Evolutionary conservation across 179 eudicot genomes (phyloP), one percentile per base, ranked within the genome.

Genomic region (Gypsophila paniculata): DNA sequence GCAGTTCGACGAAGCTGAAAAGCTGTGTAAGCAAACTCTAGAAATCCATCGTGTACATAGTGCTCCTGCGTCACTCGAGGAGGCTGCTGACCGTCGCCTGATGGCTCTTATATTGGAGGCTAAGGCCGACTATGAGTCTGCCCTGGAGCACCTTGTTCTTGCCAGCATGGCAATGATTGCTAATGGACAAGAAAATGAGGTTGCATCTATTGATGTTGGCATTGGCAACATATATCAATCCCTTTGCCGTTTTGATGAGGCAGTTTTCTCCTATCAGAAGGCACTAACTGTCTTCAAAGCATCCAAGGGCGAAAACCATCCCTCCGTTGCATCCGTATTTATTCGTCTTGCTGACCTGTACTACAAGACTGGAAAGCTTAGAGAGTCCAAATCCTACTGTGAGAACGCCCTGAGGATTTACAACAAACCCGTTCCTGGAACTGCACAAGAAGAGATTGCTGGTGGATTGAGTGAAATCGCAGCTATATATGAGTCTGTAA

Each of bases 151-250:
- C 83, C 96, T 91, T 70, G 99, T 94, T 6, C 95, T 94, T 13
- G 92, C 99, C 72, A 90, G 96, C 86, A 94, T 94, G 96, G 96
- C 96, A 2, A 94, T 94, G 99, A 91, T 91, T 72, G 99, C 99
- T 76, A 89, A 91, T 69, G 97, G 91, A 52, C 97, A 91, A 78
- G 99, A 94, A 66, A 89, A 80, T 36, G 99, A 90, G 82, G 99
- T 94, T 72, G 99, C 99, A 58, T 72, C 97, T 17, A 87, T 94
- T 54, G 99, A 94, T 80, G 84, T 91, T 22, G 82, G 97, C 89
- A 94, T 94, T 38, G 99, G 99, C 67, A 88, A 91, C 78, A 79
- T 94, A 68, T 94, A 94, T 80, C 84, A 87, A 73, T 87, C 92
- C 18, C 86, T 94, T 9, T 81, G 92, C 68, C 89, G 99, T 42